These are phyloP conservation scores for Podospora pseudoanserina DNA, from an alignment of 495 filamentous ascomycete genomes.

Conservation along the genomic window DNA sequence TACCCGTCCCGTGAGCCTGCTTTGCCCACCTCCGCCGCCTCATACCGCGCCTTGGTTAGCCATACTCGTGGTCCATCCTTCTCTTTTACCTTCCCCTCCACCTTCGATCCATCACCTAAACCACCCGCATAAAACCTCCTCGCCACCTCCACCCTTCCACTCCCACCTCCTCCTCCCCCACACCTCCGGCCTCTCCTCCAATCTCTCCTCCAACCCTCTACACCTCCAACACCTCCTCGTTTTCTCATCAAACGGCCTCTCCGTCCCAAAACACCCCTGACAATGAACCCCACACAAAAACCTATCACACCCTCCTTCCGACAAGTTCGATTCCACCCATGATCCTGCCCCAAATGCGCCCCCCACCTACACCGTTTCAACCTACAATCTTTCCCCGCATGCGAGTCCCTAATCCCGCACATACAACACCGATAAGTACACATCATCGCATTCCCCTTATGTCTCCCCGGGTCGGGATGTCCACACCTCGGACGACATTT, in stretches of 20 bases:
- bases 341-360: slow-evolving; percentile 42
- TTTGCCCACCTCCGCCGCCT: background rate
- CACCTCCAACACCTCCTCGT: slow-evolving; percentile 33
- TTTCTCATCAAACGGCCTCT: slow-evolving; percentile 34
- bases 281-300: slow-evolving; percentile 39
- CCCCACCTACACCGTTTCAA: slow-evolving; percentile 34
- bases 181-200: slow-evolving; percentile 14
- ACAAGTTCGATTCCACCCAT: slow-evolving; percentile 39
- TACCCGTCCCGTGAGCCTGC: background rate
- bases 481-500: slow-evolving; percentile 35
- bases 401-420: slow-evolving; percentile 35
- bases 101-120: background rate
- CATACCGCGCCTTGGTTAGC: background rate
- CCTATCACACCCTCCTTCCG: slow-evolving; percentile 25
- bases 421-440: slow-evolving; percentile 40
- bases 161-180: slow-evolving; percentile 2
- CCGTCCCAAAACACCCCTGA: slow-evolving; percentile 32
- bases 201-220: slow-evolving; percentile 20
- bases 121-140: background rate
- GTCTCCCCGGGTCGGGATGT: slow-evolving; percentile 19
- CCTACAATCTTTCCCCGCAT: slow-evolving; percentile 35
- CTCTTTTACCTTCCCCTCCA: too few species aligned
- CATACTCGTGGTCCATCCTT: background rate
- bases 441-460: slow-evolving; percentile 34
- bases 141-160: background rate